Base-by-base conservation (phyloP, 192 early-diverging fungal genomes). In the Backusella mclennaniae region DNA sequence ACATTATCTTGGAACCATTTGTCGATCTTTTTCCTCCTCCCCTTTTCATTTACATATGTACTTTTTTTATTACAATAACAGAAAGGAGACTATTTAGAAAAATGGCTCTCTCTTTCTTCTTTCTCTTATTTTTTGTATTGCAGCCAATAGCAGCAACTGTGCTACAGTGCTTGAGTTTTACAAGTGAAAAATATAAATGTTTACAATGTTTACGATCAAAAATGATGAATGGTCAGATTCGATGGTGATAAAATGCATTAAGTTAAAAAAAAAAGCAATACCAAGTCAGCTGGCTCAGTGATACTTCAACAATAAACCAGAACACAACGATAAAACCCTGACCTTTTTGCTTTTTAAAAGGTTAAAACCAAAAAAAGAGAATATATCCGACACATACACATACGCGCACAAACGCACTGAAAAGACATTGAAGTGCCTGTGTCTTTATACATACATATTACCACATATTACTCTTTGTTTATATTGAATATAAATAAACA, bases 271-370 rank as follows among this genome's bases (percentile, higher is more conserved):
- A 49, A 49, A 19, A 26, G 12, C 42, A 59, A 14, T 26, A 59
- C 29, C 12, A 59, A 59, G 23, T 59, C 56, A 59, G 56, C 56
- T 59, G 56, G 23, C 23, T 23, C 17, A 59, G 56, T 59, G 56
- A 59, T 26, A 59, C 21, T 59, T 59, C 23, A 29, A 59, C 46
- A 49, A 49, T 49, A 49, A 49, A n/a, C 46, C n/a, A 49, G 26
- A 9, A 63, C 56, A 63, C 21, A 63, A 63, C 26, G 56, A 63
- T 63, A 63, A 63, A 63, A 63, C 56, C 56, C 56, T 63, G 56
- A 63, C 56, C 56, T 29, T 63, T 9, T 63, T 63, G 26, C 26
- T 63, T 23, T 29, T 63, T 63, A 63, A 23, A 63, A 63, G 56
- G 56, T 63, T 63, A 29, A 63, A 63, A 63, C 26, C 26, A 63